Conservation (phyloP, 192 early-diverging fungal species). For the Coemansia sp. region DNA sequence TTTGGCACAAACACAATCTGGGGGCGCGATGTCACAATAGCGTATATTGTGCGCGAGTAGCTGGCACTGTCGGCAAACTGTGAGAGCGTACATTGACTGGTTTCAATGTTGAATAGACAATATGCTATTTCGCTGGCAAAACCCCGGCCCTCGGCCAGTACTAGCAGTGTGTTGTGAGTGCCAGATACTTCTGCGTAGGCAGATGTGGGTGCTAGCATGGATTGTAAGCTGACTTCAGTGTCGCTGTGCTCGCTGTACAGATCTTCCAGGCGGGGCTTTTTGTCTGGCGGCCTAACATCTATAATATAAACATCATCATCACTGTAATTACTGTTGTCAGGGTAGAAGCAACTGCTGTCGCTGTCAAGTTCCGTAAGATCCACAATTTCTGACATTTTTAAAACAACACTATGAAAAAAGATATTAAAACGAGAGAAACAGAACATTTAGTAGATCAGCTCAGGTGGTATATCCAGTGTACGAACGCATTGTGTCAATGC, state of each 20-base stretch:
- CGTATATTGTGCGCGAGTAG: constrained; percentile 51
- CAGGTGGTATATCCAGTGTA: constrained; percentile 18
- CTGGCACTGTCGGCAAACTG: constrained; percentile 49
- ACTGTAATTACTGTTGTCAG: constrained; percentile 2
- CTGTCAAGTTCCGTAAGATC: constrained; percentile 30
- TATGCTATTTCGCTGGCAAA: constrained; percentile 48
- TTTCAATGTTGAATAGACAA: constrained; percentile 33
- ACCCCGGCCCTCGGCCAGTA: constrained; percentile 43
- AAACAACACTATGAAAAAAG: not conserved
- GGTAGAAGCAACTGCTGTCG: not conserved
- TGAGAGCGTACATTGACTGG: constrained; percentile 33
- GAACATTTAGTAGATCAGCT: not conserved
- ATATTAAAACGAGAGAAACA: not conserved
- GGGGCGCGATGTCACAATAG: constrained; percentile 28
- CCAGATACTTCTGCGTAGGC: constrained; percentile 27
- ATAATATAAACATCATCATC: constrained; percentile 16
- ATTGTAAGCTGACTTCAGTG: not conserved
- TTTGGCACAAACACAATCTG: constrained; percentile 37
- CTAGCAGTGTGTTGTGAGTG: constrained; percentile 31
- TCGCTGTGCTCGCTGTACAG: not conserved
- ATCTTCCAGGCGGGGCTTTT: constrained; percentile 17
- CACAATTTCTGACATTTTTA: constrained; percentile 7
- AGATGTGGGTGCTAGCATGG: constrained; percentile 27
- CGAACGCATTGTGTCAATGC: constrained; percentile 41
- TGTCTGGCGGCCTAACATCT: not conserved